Evolutionary conservation across 1,284 basidiomycete genomes (phyloP).

Genomic region (Ustilago shanxiensis): DNA sequence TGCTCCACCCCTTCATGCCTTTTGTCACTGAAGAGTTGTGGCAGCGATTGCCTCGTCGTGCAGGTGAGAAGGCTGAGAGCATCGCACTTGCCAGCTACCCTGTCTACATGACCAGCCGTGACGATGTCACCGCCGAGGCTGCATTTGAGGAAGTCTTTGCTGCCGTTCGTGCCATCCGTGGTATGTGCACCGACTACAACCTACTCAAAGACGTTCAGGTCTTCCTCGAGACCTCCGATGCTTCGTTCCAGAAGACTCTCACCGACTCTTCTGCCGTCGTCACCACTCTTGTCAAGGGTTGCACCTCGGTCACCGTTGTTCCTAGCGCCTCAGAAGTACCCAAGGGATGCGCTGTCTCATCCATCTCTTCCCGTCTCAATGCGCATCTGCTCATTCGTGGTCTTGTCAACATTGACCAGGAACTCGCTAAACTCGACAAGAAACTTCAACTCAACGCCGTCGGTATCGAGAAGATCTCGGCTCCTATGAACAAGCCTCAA

Average conservation of each 20-base stretch:
- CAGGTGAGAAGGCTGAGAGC: slow-evolving; percentile 80
- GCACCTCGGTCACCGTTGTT: slow-evolving; percentile 79
- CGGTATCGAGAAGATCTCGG: slow-evolving; percentile 52
- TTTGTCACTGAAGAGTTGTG: slow-evolving; percentile 98
- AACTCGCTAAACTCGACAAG: slow-evolving; percentile 65
- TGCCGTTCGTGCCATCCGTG: slow-evolving; percentile 83
- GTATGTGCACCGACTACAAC: slow-evolving; percentile 90
- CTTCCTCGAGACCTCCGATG: slow-evolving; percentile 80
- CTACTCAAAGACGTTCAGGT: slow-evolving; percentile 90
- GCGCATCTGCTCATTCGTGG: slow-evolving; percentile 64
- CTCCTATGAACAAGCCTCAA: slow-evolving; percentile 57
- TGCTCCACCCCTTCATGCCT: slow-evolving; percentile 99
- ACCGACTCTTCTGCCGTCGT: slow-evolving; percentile 82
- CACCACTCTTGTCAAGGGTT: slow-evolving; percentile 87
- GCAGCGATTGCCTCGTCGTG: slow-evolving; percentile 91
- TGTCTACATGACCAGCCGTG: slow-evolving; percentile 70
- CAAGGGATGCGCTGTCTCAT: slow-evolving; percentile 86
- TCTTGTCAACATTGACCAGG: slow-evolving; percentile 64
- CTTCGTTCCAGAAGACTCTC: slow-evolving; percentile 73
- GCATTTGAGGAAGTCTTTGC: slow-evolving; percentile 87
- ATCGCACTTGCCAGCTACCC: slow-evolving; percentile 93
- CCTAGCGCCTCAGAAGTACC: slow-evolving; percentile 77
- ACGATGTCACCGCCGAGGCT: slow-evolving; percentile 37
- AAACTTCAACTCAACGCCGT: slow-evolving; percentile 64
- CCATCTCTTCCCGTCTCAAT: slow-evolving; percentile 56